Evolutionary conservation across 179 eudicot genomes (phyloP), one percentile per base, ranked within the genome.

Genomic region (Beta lomatogona): DNA sequence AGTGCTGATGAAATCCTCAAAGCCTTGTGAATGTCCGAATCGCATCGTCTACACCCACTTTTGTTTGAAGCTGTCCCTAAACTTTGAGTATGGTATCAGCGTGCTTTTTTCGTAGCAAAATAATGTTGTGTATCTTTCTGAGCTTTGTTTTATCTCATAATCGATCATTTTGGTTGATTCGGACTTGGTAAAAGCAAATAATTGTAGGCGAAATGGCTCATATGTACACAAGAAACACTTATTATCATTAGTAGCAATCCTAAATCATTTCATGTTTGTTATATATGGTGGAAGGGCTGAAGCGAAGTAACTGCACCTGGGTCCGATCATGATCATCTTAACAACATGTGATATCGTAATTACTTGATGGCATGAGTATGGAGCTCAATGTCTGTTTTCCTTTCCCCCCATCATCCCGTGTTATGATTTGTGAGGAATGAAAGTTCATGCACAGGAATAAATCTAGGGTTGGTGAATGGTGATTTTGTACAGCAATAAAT

Each of bases 1-100:
- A 79, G 94, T 81, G 97, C 93, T 50, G 98, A 94, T 53, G 96
- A 93, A 6, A 92, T 94, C 79, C 87, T 94, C 78, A 91, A 91
- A 86, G 94, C 98, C 80, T 87, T 92, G 71, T 88, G 63, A 88
- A 79, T 55, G 66, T 28, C 45, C 71, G 7, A 36, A 22, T 76
- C 71, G 18, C 67, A 8, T 70, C 50, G 46, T 55, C 66, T 18
- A 22, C 63, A 67, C 60, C 28, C 57, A 31, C 45, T 71, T 77
- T n/a, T 22, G 67, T 63, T 74, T 63, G 82, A 19, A 48, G 75
- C 41, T 75, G 61, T 19, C 60, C 7, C 18, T 78, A 44, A 66
- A 64, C 45, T 3, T 14, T 13, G 13, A 21, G 22, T 22, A 61
- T 11, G 7, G 66, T 60, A 19, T 10, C 13, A 14, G 77, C 21